Evolutionary conservation across 2,329 filamentous ascomycete genomes (phyloP).

Genomic region (Colletotrichum melonis): DNA sequence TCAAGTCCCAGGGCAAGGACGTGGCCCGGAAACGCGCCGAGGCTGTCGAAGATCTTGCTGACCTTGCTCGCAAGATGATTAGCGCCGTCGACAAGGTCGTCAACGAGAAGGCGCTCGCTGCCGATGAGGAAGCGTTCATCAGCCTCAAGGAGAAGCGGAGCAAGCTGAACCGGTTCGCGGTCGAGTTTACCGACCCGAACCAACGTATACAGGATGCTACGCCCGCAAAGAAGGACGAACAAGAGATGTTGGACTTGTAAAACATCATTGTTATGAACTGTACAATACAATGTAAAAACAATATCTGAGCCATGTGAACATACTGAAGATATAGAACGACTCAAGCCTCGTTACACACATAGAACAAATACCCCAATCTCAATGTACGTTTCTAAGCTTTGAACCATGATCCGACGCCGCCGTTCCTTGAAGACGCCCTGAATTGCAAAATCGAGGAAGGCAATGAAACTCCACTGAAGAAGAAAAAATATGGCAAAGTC

Average conservation of each 20-base stretch:
- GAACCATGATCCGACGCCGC: not conserved
- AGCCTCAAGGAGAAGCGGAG: conserved; percentile 45
- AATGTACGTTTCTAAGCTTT: not conserved
- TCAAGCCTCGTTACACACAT: not conserved
- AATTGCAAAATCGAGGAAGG: not conserved
- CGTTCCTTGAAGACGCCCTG: not conserved
- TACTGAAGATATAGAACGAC: not conserved
- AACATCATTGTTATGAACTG: not conserved
- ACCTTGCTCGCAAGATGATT: conserved; percentile 59
- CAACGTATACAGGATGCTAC: conserved; percentile 12
- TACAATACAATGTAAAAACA: not conserved
- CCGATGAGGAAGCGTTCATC: conserved; percentile 44
- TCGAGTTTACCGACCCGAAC: conserved; percentile 33
- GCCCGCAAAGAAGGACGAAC: not conserved
- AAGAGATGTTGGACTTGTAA: not conserved
- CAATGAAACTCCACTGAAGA: too few species aligned
- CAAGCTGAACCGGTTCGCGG: conserved; percentile 44
- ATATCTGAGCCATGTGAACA: not conserved
- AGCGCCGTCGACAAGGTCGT: conserved; percentile 56
- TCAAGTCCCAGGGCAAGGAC: conserved; percentile 39
- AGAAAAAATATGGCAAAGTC: not conserved
- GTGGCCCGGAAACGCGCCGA: conserved; percentile 42
- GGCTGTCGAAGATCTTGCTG: conserved; percentile 53
- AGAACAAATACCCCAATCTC: not conserved
- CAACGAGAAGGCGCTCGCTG: conserved; percentile 50